phyloP scores from a whole-genome alignment of 176 grass and related monocot genomes.

The Ananas comosus region DNA sequence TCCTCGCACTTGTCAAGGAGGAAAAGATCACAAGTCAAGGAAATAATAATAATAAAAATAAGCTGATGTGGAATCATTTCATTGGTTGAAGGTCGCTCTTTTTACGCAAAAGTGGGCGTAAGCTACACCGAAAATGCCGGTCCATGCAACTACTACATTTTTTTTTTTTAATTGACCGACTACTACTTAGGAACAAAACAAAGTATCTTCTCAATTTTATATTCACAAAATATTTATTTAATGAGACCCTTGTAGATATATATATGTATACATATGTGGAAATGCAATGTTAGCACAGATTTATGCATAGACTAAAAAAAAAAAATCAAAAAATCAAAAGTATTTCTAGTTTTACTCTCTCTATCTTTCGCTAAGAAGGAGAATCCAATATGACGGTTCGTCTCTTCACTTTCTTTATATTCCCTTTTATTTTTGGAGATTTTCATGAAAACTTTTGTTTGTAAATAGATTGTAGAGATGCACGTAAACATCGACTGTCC shows the following conservation, averaged over 20 bases:
- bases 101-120: background rate
- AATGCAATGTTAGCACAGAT: background rate
- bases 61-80: background rate
- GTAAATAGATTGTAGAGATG: slow-evolving; percentile 60
- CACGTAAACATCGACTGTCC: slow-evolving; percentile 66
- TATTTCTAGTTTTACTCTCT: background rate
- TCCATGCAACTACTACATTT: background rate
- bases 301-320: too few relatives aligned
- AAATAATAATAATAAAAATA: too few relatives aligned
- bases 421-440: too few relatives aligned
- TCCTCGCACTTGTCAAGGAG: too few relatives aligned
- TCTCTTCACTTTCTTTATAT: background rate
- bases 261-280: too few relatives aligned
- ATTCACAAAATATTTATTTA: background rate
- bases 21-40: too few relatives aligned
- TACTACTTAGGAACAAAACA: background rate
- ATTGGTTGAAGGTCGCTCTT: slow-evolving; percentile 7
- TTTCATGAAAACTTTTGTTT: background rate
- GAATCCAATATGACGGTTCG: slow-evolving; percentile 31
- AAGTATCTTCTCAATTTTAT: background rate
- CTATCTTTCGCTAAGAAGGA: background rate
- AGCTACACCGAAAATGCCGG: slow-evolving; percentile 2
- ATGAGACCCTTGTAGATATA: background rate
- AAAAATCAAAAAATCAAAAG: background rate
- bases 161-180: background rate